These are phyloP conservation scores for Adansonia grandidieri DNA, from an alignment of 441 rosid species.

Conservation along the genomic window DNA sequence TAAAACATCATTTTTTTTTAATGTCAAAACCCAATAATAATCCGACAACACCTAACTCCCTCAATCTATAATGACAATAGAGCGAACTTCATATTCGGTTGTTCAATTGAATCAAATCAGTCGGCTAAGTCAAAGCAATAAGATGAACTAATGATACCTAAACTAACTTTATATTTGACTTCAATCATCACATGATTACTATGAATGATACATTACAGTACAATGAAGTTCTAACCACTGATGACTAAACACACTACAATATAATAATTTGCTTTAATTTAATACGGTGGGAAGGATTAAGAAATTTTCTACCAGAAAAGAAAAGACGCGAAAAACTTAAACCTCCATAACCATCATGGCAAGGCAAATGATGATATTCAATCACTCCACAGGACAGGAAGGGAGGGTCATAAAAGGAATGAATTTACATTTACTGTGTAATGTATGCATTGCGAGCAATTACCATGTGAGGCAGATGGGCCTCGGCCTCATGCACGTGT, in stretches of 20 bases:
- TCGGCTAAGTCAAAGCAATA: conserved; percentile 21
- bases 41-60: background rate
- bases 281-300: background rate
- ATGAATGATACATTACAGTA: background rate
- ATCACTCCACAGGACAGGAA: background rate
- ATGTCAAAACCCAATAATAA: background rate
- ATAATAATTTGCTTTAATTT: background rate
- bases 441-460: too few relatives aligned
- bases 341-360: background rate
- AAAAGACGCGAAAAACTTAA: background rate
- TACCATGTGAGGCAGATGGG: conserved; percentile 20
- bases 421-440: background rate
- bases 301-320: too few relatives aligned
- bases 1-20: background rate
- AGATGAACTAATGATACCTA: conserved; percentile 18
- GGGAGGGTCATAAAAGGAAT: background rate
- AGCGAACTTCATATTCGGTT: conserved; percentile 1
- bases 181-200: conserved; percentile 5
- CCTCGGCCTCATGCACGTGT: conserved; percentile 30
- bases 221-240: background rate
- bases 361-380: background rate
- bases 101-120: conserved; percentile 21
- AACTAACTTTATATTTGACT: background rate
- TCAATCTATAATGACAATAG: background rate
- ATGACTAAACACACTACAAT: background rate